Evolutionary conservation across 1,284 basidiomycete genomes (phyloP), one percentile per base, ranked within the genome.

Genomic region (Stygiomarasmius scandens): DNA sequence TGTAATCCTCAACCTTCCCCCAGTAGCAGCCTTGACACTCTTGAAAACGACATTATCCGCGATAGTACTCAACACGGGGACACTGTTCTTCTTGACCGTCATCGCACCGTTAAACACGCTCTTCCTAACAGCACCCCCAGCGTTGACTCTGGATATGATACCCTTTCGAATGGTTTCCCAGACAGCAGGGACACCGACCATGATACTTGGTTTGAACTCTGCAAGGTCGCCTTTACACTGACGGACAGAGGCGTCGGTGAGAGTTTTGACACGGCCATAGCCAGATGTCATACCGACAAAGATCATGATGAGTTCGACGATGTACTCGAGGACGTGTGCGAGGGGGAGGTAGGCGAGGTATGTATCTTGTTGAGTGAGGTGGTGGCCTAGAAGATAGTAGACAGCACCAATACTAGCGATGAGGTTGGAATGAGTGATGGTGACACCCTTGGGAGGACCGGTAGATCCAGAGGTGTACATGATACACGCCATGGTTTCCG

Each of bases 391-490:
- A 2, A 97, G 80, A 25, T 74, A 75, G 72, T 84, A 83, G 19
- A 97, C 83, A 25, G 90, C 91, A 8, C 88, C 95, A 56, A 97
- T 80, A 19, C 92, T 89, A 2, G 95, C 88, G 52, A 96, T 77
- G 61, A 98, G 84, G 76, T 98, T 98, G 48, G 79, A 74, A 72
- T 98, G 95, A 1, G 88, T 91, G 64, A 99, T 87, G 56, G 92
- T 82, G 59, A 97, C 96, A 65, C 96, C 96, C 77, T 98, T 98
- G 48, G 96, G 96, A 8, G 91, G 78, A 24, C 96, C 96, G 0
- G 95, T 96, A 56, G 87, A 90, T n/a, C 95, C 94, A 60, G 86
- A 90, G 22, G 96, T 98, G 80, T 98, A 98, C 96, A 98, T 98
- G 76, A 97, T 96, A 70, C 94, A 93, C 22, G 90, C 92, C 3